phyloP scores from a whole-genome alignment of 306 rosid genomes.

The Pyrus betulifolia region DNA sequence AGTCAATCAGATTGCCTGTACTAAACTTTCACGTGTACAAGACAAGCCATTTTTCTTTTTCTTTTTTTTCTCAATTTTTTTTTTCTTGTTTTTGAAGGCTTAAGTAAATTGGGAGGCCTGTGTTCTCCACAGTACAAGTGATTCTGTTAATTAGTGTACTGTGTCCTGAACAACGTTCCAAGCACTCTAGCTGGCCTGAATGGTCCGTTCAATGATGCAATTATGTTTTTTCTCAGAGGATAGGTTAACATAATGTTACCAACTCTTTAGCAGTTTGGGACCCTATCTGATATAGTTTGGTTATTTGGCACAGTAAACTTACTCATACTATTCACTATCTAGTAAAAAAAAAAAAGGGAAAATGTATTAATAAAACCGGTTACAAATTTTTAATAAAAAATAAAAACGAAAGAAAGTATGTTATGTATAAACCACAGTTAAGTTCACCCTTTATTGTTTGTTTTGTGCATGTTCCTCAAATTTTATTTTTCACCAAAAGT shows the following conservation, averaged over 20 bases:
- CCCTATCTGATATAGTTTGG: not conserved
- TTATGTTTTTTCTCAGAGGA: conserved; percentile 18
- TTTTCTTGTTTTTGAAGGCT: conserved; percentile 5
- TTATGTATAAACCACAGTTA: no score
- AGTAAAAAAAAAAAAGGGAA: not conserved
- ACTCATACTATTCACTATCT: not conserved
- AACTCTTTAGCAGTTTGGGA: conserved; percentile 2
- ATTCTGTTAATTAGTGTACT: conserved; percentile 26
- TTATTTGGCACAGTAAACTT: not conserved
- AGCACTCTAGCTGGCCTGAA: conserved; percentile 33
- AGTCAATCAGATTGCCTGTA: conserved; percentile 25
- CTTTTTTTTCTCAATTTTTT: not conserved
- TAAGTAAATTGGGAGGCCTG: conserved; percentile 15
- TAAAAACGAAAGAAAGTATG: not conserved
- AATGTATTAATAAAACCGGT: not conserved
- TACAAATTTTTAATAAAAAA: not conserved
- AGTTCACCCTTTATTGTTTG: no score
- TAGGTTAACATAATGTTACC: conserved; percentile 24
- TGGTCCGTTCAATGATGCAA: conserved; percentile 43
- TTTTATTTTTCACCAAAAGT: no score
- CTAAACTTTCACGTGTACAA: conserved; percentile 39
- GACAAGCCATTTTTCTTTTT: conserved; percentile 16
- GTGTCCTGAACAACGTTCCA: conserved; percentile 61
- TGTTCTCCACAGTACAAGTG: conserved; percentile 24
- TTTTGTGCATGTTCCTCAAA: no score